Base-by-base conservation (phyloP, 805 yeast genomes). In the Teunomyces funiuensis region DNA sequence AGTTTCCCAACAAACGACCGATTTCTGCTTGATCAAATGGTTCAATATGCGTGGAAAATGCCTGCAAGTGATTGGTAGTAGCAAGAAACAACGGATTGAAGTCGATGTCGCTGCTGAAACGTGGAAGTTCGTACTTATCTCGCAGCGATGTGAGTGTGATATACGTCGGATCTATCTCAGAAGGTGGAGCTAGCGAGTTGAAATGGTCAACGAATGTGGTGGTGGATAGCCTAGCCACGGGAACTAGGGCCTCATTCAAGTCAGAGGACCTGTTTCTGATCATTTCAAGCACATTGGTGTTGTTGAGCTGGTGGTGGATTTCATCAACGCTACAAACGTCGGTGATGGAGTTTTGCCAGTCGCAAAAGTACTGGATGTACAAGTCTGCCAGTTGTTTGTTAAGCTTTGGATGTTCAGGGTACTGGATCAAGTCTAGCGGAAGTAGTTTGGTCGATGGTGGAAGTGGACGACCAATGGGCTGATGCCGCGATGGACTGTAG, bases 61-160 rank as follows among this genome's bases (percentile, higher is more conserved):
- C 14, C 33, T 37, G 13, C 34, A 37, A 29, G 10, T 28, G 31
- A 8, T 15, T 14, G 9, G 40, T 17, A 11, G 34, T 37, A 10
- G 18, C 25, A 18, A 43, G 25, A 15, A 43, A 40, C n/a, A 43
- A 15, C 18, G 46, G 41, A 33, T 43, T 40, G 39, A 33, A 43
- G 6, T 40, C 38, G n/a, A n/a, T 13, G 6, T 20, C n/a, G 11
- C 14, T n/a, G 3, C 37, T n/a, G 14, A 41, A 30, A 23, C 22
- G 25, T 5, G 47, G 47, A 15, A 44, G 34, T 33, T 39, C 45
- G 15, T 18, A 27, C 19, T 28, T 14, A 23, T 37, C 41, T 25
- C 10, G 22, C 25, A 31, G 34, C 11, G 34, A 17, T 10, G 23
- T n/a, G 15, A 31, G 25, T n/a, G 15, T n/a, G 6, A 25, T n/a